Evolutionary conservation across 192 early-diverging fungal genomes (phyloP), one percentile per base, ranked within the genome.

Genomic region (Backusella macrospora): DNA sequence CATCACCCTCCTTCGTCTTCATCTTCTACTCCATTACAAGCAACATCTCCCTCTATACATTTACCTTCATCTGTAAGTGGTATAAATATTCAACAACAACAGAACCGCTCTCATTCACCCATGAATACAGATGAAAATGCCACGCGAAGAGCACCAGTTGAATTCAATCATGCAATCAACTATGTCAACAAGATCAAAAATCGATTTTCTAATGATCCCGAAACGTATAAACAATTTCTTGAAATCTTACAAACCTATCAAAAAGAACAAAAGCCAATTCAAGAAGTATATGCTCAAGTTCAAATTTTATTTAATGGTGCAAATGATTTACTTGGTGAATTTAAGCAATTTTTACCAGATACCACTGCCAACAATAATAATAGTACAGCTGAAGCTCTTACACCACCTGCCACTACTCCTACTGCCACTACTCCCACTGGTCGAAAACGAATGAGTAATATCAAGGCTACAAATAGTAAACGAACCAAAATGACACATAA

Each of bases 111-210:
- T 1, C 29, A 34, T 34, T 34, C 29, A 7, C 45, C 9, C 34
- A 34, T 65, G 26, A 34, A 21, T 15, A 34, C n/a, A 5, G 59
- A 44, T 37, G 71, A 40, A 34, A 45, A 45, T 5, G 62, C 43
- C 15, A 37, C 29, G 14, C 87, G 89, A 67, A 84, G 87, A 43
- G 86, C 88, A 12, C 96, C 96, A 0, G 91, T 99, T 6, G 98
- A 99, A 77, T 99, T 99, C 78, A 93, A 95, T 70, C 96, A 99
- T 74, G 98, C 98, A 15, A 99, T 99, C 52, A 98, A 94, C 78
- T 99, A 98, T 79, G 98, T 99, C 15, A 99, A 99, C 85, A 98
- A 98, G 81, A 98, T 99, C 77, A 99, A 99, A 90, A 97, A 92
- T 75, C 93, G 96, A 12, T 99, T 96, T 80, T 80, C 89, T 5